Evolutionary conservation across 495 filamentous ascomycete genomes (phyloP).

Genomic region (Jackrogersella minutella): DNA sequence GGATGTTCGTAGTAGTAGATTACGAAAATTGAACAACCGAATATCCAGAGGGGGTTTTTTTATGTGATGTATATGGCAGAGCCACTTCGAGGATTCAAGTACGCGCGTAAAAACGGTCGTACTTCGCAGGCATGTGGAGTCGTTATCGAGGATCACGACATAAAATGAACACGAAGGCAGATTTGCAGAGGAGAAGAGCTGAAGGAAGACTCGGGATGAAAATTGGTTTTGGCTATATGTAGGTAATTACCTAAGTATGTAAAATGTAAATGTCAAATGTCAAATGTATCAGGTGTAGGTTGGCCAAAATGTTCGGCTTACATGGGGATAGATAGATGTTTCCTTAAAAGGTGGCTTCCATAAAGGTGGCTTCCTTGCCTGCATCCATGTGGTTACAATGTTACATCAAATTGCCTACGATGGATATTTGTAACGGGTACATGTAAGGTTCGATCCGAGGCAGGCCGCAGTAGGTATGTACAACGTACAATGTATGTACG

Average conservation of each 20-base stretch:
- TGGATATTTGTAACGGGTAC: too few species aligned
- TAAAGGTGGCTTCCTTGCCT: slow-evolving; percentile 23
- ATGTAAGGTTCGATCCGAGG: too few species aligned
- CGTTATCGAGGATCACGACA: not conserved
- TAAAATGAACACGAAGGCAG: not conserved
- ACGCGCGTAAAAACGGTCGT: slow-evolving; percentile 5
- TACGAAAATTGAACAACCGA: slow-evolving; percentile 1
- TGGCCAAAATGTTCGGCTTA: not conserved
- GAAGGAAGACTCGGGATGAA: not conserved
- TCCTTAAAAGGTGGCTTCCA: not conserved
- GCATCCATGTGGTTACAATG: not conserved
- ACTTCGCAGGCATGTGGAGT: not conserved
- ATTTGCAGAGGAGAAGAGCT: not conserved
- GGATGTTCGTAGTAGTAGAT: not conserved
- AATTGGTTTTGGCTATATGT: slow-evolving; percentile 1
- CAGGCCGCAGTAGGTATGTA: too few species aligned
- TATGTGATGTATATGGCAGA: not conserved
- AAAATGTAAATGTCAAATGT: not conserved
- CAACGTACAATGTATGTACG: too few species aligned
- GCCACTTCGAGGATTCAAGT: not conserved
- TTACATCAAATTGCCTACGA: too few species aligned
- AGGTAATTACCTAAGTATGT: not conserved
- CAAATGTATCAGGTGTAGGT: too few species aligned
- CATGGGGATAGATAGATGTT: too few species aligned
- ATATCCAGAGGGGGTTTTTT: slow-evolving; percentile 10